Percentiles rank a stretch among this genome's conserved stretches.
Conservation (phyloP, 495 filamentous ascomycete species). For the Xylaria venustula region DNA sequence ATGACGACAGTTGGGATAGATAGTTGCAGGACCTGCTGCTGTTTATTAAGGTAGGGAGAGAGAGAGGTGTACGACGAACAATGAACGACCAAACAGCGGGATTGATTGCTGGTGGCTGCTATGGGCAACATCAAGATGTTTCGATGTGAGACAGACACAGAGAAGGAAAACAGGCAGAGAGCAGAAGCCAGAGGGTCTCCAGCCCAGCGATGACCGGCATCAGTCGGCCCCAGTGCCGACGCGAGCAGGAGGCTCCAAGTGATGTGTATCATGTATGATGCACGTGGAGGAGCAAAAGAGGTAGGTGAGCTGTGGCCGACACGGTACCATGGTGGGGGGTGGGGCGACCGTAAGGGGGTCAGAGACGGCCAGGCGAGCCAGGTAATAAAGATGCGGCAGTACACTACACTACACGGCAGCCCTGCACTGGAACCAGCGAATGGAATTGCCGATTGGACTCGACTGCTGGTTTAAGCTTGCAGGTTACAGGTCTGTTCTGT, state of each 20-base stretch:
- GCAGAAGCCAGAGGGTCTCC: background rate
- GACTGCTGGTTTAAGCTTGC: no score
- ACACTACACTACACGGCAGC: no score
- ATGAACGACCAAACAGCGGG: background rate
- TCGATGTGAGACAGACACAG: slow-evolving; percentile 1
- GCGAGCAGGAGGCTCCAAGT: slow-evolving; percentile 9
- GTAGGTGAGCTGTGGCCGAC: background rate
- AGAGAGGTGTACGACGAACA: no score
- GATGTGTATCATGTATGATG: slow-evolving; percentile 12
- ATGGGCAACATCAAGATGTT: background rate
- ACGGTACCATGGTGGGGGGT: background rate
- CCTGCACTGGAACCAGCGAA: no score
- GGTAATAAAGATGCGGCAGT: slow-evolving; percentile 1
- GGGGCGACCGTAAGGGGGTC: background rate
- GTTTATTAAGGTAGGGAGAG: background rate
- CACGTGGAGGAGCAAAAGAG: background rate
- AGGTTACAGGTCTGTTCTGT: no score
- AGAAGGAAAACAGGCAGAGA: background rate
- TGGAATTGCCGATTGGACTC: no score
- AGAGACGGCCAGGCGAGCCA: background rate
- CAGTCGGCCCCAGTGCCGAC: slow-evolving; percentile 3
- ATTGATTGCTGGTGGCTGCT: background rate
- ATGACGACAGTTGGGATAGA: background rate
- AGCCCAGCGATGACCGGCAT: background rate
- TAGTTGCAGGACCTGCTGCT: background rate